Conservation (phyloP, 257 asterid species). For the Solanum pennellii region DNA sequence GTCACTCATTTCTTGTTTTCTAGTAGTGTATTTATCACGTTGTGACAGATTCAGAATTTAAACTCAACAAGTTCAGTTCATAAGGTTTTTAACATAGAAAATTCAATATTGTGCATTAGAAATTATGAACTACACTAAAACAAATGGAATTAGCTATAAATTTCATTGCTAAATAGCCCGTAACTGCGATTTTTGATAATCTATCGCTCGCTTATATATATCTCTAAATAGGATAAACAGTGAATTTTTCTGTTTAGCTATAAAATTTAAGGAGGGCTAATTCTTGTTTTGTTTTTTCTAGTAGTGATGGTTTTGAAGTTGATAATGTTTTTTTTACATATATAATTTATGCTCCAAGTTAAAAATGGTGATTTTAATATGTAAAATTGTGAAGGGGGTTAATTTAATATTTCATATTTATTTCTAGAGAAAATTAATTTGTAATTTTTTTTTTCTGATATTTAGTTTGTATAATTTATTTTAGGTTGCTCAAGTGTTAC, state of each 20-base stretch:
- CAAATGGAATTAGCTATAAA: background rate
- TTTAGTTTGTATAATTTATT: background rate
- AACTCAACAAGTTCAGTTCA: no score
- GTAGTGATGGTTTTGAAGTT: background rate
- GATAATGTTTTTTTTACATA: background rate
- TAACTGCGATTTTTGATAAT: background rate
- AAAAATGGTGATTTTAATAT: background rate
- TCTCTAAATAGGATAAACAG: background rate
- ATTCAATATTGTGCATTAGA: background rate
- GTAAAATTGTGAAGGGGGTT: background rate
- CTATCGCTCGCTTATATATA: background rate
- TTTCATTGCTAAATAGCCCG: background rate
- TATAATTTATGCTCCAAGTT: background rate
- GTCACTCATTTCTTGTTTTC: background rate
- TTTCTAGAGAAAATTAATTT: background rate
- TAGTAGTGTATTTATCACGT: background rate
- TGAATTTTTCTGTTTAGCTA: background rate
- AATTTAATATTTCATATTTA: background rate
- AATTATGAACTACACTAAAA: no score
- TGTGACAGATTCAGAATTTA: no score
- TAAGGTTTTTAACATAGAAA: background rate
- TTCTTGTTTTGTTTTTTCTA: background rate
- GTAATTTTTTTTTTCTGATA: background rate
- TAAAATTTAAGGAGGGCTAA: background rate
- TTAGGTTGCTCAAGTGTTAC: slow-evolving; percentile 87